Evolutionary conservation across 306 rosid genomes (phyloP).

Genomic region (Cotoneaster glaucophyllus): DNA sequence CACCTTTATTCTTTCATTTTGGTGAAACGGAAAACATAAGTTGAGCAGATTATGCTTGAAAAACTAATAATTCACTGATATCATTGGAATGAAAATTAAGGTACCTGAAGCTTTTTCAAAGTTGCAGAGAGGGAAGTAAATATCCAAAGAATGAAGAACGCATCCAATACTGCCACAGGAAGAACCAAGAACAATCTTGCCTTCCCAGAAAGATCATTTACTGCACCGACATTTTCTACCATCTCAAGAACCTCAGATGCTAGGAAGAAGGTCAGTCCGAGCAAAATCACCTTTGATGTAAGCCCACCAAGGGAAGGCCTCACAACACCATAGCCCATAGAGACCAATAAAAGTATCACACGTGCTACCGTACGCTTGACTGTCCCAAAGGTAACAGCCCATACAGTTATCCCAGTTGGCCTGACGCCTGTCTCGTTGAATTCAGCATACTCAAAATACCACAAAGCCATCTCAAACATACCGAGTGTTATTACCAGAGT

Average conservation of each 20-base stretch:
- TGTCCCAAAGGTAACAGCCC: constrained; percentile 91
- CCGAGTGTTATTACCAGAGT: constrained; percentile 87
- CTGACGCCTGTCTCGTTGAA: constrained; percentile 87
- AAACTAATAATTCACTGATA: constrained; percentile 7
- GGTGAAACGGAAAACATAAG: neutral
- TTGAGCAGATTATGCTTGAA: neutral
- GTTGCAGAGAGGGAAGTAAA: constrained; percentile 92
- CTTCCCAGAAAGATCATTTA: constrained; percentile 94
- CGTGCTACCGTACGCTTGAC: constrained; percentile 83
- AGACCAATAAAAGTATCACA: constrained; percentile 66
- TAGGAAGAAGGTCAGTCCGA: constrained; percentile 85
- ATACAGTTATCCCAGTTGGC: constrained; percentile 81
- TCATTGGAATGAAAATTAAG: constrained; percentile 8
- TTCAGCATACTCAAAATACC: constrained; percentile 91
- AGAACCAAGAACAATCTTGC: constrained; percentile 87
- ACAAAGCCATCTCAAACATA: constrained; percentile 90
- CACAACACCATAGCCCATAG: constrained; percentile 97
- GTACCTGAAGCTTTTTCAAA: constrained; percentile 93
- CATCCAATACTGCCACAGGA: constrained; percentile 89
- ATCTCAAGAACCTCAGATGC: constrained; percentile 92
- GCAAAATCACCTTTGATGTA: constrained; percentile 82
- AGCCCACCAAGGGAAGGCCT: constrained; percentile 97
- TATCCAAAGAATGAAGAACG: constrained; percentile 96
- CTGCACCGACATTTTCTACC: constrained; percentile 93
- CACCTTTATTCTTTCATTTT: neutral